Base-by-base conservation (phyloP, 371 early-diverging fungal genomes). In the Actinomortierella wolfii region DNA sequence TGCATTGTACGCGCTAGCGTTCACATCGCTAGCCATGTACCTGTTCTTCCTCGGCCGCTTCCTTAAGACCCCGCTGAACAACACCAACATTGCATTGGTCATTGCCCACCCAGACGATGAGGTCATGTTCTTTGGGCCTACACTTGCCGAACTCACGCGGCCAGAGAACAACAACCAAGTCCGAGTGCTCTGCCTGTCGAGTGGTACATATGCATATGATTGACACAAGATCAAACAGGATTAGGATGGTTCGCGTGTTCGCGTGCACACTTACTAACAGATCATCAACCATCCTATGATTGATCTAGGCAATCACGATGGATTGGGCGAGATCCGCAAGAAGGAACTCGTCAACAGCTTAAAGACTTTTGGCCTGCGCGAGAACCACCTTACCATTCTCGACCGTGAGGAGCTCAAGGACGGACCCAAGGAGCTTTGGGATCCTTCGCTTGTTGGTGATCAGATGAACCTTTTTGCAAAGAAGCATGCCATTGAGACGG, bases 81-180 rank as follows among this genome's bases (percentile, higher is more conserved):
- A 58, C 50, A 77, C 75, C 21, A 79, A 79, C 56, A 82, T 93
- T 7, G 75, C 96, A 15, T 75, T 99, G 23, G 81, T 98, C 28
- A 94, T 90, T 18, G 99, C 99, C 23, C 99, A 99, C 80, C 99
- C 99, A 1, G 99, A 99, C 81, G 99, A 99, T 81, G 99, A 99
- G 75, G 95, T 94, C 78, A 96, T 99, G 97, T 99, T 99, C 78
- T 99, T 99, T 83, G 89, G 92, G 13, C 99, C 99, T 0, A 89
- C 94, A 13, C 62, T 96, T 5, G 67, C 83, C 23, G 74, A 76
- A 41, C 76, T 94, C 24, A 66, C 78, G 21, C 49, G 80, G 43
- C 62, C 80, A 3, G 65, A 76, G 21, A 62, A 76, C n/a, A 79
- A 79, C 57, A 66, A 77, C 13, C 79, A 81, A 8, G 75, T 95